phyloP scores from a whole-genome alignment of 2,329 filamentous ascomycete species.

The Acarospora socialis region DNA sequence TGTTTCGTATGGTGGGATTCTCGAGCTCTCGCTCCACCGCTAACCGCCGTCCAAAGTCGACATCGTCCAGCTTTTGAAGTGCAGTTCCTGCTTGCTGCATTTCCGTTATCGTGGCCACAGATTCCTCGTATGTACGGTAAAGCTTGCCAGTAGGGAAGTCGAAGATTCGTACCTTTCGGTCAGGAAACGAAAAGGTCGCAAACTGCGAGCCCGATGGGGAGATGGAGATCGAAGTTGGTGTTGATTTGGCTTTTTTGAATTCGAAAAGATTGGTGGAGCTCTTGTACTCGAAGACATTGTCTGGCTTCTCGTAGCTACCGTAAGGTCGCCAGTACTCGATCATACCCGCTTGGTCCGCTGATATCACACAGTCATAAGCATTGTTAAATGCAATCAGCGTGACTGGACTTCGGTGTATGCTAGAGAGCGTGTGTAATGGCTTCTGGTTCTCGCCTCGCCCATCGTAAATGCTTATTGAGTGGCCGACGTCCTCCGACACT shows the following conservation, averaged over 20 bases:
- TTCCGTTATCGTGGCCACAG: slow-evolving; percentile 70
- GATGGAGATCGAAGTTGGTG: slow-evolving; percentile 66
- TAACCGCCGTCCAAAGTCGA: slow-evolving; percentile 81
- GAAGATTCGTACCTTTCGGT: slow-evolving; percentile 84
- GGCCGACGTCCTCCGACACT: slow-evolving; percentile 60
- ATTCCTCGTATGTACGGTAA: slow-evolving; percentile 89
- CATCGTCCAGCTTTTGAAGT: slow-evolving; percentile 64
- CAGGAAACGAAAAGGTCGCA: slow-evolving; percentile 78
- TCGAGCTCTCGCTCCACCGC: slow-evolving; percentile 81
- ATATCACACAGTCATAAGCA: slow-evolving; percentile 76
- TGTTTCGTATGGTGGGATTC: slow-evolving; percentile 48
- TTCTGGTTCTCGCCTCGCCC: slow-evolving; percentile 67
- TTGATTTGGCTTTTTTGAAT: slow-evolving; percentile 88
- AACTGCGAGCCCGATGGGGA: slow-evolving; percentile 80
- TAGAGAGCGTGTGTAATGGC: slow-evolving; percentile 62
- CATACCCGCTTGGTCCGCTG: slow-evolving; percentile 82
- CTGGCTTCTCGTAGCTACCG: slow-evolving; percentile 73
- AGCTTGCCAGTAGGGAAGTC: slow-evolving; percentile 83
- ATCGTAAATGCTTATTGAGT: slow-evolving; percentile 70
- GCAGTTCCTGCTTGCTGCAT: slow-evolving; percentile 93
- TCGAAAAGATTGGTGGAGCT: slow-evolving; percentile 89
- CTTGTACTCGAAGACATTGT: slow-evolving; percentile 84
- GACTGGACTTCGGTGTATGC: slow-evolving; percentile 69
- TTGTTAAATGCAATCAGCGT: slow-evolving; percentile 82
- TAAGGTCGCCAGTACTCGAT: slow-evolving; percentile 88